Base-by-base conservation (phyloP, 2,329 filamentous ascomycete species). In the Arthroderma sp. region DNA sequence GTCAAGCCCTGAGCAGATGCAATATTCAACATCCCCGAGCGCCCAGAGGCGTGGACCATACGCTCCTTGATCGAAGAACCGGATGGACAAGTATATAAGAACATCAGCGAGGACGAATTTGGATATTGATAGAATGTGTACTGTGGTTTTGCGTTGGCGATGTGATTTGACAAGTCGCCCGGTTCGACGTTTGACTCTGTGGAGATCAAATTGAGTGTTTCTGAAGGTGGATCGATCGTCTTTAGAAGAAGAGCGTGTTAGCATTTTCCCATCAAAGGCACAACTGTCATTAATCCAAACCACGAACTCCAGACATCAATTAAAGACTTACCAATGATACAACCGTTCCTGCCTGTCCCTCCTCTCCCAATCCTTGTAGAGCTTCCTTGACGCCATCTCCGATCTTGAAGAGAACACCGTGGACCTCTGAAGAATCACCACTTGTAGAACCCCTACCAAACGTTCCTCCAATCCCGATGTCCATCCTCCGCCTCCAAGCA, bases 41-140 rank as follows among this genome's bases (percentile, higher is more conserved):
- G 69, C 47, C 71, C 74, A 44, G 74, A 75, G 27, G 77, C 76
- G 59, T 80, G 79, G 47, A 81, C 54, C 78, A 81, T 81, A 45
- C 77, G 68, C 59, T 80, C 76, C 61, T 77, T 80, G 57, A 81
- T 75, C 58, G 75, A 77, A 9, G 74, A 75, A 8, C 57, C 66
- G 0, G 70, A 68, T 8, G 78, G 78, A 57, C 78, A 81, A 15
- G 77, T 79, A 55, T 79, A 80, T 47, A 81, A 72, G 60, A 81
- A 81, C 22, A 80, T 60, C 8, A 79, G 66, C 1, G 61, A 56
- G 5, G 64, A 60, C 8, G 65, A 65, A 31, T 65, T 61, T 4
- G 66, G 63, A 50, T 77, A 70, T 42, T 71, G 68, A 59, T 79
- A 81, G 54, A 80, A 79, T 4, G 70, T 69, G 56, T 79, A 81